These are phyloP conservation scores for Russula sp. DNA, from an alignment of 768 basidiomycete genomes.

Conservation along the genomic window DNA sequence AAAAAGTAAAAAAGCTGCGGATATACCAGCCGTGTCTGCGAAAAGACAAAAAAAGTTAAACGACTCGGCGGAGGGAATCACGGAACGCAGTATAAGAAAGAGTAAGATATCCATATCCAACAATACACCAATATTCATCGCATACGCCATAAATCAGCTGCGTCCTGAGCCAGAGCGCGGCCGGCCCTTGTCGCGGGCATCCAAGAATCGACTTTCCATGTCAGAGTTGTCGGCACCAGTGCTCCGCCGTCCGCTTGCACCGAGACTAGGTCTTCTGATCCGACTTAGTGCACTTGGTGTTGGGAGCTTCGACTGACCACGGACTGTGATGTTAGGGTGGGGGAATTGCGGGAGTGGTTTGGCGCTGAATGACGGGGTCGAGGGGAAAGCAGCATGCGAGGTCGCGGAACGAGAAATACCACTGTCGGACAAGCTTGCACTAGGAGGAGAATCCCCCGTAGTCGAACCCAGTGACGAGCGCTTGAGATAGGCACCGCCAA, in stretches of 20 bases:
- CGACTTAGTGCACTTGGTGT: conserved; percentile 33
- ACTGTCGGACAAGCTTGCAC: conserved; percentile 20
- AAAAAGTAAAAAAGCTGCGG: not conserved
- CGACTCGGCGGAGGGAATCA: not conserved
- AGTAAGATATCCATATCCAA: conserved; percentile 23
- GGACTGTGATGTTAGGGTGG: conserved; percentile 35
- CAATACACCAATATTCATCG: conserved; percentile 17
- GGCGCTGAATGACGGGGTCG: conserved; percentile 20
- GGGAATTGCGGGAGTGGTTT: conserved; percentile 22
- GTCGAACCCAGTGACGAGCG: conserved; percentile 62
- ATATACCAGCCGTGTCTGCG: not conserved
- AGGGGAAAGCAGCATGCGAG: not conserved
- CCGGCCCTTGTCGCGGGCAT: conserved; percentile 31
- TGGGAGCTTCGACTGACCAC: conserved; percentile 32
- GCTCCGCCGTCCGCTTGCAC: conserved; percentile 31
- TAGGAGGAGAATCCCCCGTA: conserved; percentile 36
- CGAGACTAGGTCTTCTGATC: conserved; percentile 35
- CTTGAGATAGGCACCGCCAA: conserved; percentile 43
- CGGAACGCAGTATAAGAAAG: conserved; percentile 6
- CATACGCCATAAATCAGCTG: not conserved
- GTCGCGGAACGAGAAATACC: conserved; percentile 22
- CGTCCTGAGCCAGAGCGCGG: conserved; percentile 33
- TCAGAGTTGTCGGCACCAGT: conserved; percentile 32
- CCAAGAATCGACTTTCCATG: conserved; percentile 25
- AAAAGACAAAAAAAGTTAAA: conserved; percentile 19